Conservation (phyloP, 768 basidiomycete genomes). For the Naematelia encephala region DNA sequence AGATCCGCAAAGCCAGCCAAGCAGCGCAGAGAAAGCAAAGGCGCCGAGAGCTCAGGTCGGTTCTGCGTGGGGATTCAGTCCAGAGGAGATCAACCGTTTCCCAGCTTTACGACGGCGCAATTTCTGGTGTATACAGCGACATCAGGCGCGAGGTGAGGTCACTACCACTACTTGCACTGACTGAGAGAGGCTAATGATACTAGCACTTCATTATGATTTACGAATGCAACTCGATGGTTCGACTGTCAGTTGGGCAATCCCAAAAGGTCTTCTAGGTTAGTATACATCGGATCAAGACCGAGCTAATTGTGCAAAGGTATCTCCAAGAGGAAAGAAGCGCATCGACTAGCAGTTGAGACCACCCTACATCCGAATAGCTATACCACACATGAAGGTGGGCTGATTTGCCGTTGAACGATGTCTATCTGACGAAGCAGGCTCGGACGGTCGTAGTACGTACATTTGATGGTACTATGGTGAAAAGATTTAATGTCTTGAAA, state of each 20-base stretch:
- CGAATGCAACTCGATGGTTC: slow-evolving; percentile 40
- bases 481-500: not conserved
- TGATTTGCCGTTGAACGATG: not conserved
- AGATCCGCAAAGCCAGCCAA: not conserved
- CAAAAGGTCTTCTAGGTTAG: slow-evolving; percentile 37
- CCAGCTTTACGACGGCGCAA: slow-evolving; percentile 37
- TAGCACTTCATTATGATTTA: slow-evolving; percentile 44
- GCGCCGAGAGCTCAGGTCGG: slow-evolving; percentile 3
- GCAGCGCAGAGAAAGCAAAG: not conserved
- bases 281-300: not conserved
- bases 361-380: slow-evolving; percentile 42
- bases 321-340: slow-evolving; percentile 28
- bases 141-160: slow-evolving; percentile 37
- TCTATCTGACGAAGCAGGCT: slow-evolving; percentile 8
- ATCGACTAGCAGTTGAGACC: slow-evolving; percentile 39
- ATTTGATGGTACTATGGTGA: not conserved
- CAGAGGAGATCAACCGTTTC: slow-evolving; percentile 28
- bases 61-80: slow-evolving; percentile 26
- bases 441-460: slow-evolving; percentile 13
- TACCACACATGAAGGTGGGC: slow-evolving; percentile 38
- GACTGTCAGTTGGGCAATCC: slow-evolving; percentile 41
- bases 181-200: not conserved
- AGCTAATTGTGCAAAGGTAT: slow-evolving; percentile 18
- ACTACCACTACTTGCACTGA: not conserved
- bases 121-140: slow-evolving; percentile 45